These are phyloP conservation scores for Mallotus nudiflorus DNA, from an alignment of 345 rosid genomes.

Conservation along the genomic window DNA sequence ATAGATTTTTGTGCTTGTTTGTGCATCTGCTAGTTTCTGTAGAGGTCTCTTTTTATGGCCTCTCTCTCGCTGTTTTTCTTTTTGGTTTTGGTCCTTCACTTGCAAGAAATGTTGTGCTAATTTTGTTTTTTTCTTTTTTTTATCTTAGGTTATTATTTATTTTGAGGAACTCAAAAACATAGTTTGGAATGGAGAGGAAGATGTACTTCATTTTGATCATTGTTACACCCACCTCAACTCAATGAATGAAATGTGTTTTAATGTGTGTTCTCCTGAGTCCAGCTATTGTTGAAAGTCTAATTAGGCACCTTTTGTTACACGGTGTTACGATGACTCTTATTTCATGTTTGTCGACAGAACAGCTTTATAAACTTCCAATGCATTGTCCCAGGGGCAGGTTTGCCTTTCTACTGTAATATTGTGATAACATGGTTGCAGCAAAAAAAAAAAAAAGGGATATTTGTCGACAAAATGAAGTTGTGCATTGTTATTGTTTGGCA, in stretches of 20 bases:
- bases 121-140: too few relatives aligned
- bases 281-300: neutral
- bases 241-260: constrained; percentile 5
- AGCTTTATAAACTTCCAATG: too few relatives aligned
- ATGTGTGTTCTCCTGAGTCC: neutral
- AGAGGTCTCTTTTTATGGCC: neutral
- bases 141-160: constrained; percentile 9
- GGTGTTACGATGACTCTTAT: too few relatives aligned
- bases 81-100: neutral
- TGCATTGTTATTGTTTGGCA: too few relatives aligned
- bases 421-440: too few relatives aligned
- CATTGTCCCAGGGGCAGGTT: too few relatives aligned
- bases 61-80: neutral
- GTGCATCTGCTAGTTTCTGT: neutral
- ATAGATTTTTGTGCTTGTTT: neutral
- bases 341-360: too few relatives aligned
- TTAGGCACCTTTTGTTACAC: too few relatives aligned
- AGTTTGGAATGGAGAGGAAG: neutral
- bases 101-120: neutral
- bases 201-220: neutral
- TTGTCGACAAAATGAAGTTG: too few relatives aligned
- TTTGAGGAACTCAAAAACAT: neutral
- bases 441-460: too few relatives aligned
- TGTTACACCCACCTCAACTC: constrained; percentile 1
- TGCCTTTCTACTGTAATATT: too few relatives aligned